Evolutionary conservation across 1,139 yeast genomes (phyloP), one percentile per base, ranked within the genome.

Genomic region (Pichia sp.): DNA sequence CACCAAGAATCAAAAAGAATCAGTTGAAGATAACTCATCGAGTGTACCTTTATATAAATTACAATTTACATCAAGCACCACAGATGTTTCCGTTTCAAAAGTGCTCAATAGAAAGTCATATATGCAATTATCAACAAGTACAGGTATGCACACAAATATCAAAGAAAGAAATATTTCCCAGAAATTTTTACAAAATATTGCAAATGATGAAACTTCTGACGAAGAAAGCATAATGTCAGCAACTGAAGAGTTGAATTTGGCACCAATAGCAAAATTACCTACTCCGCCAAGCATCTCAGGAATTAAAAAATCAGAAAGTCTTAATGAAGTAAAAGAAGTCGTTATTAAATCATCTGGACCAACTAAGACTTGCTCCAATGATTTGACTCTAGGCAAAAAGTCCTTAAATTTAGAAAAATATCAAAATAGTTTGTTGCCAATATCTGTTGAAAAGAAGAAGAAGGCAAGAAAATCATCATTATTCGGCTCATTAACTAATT

Each of bases 401-500:
- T 4, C 8, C 6, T 12, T 27, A 5, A 7, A 30, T 30, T 11
- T 42, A 16, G 37, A 30, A 3, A 47, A 47, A 31, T 47, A 47
- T 22, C 42, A 47, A 34, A 37, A 47, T 27, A 46, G 46, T 30
- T 12, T 42, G 9, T 20, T 30, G 6, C 22, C n/a, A 7, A 27
- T 16, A 16, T 22, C 30, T 4, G 24, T 20, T n/a, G 29, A 39
- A 10, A 36, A 29, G 1, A 39, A 30, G 6, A 37, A 35, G 20
- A 31, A 33, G 4, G 36, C 26, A 20, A 42, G 28, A n/a, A 39
- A 41, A 35, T 44, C 48, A 2, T 44, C 48, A 3, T 31, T 47
- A 22, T 47, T 47, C 35, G 45, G 43, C 6, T 37, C 50, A 5
- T 37, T 47, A 10, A 26, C 48, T 5, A 42, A 32, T 32, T 30